Base-by-base conservation (phyloP, 345 rosid genomes). In the Camelina hispida region DNA sequence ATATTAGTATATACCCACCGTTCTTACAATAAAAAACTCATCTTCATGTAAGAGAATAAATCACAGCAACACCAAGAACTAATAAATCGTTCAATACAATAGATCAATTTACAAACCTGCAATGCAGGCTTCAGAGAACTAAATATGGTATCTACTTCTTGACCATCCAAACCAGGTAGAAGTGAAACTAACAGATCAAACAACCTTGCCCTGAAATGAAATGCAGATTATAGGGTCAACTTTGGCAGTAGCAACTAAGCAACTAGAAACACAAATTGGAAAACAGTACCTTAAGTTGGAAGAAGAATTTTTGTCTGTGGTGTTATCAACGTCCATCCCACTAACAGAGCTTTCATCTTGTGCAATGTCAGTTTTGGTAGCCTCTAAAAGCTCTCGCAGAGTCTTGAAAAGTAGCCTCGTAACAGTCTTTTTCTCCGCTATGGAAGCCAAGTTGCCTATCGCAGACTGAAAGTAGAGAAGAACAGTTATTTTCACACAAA, bases 141-240 rank as follows among this genome's bases (percentile, higher is more conserved):
- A 61, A 81, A 88, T 62, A 90, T 72, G 63, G 88, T 78, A 74
- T 78, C 83, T 50, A 89, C 81, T 80, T 81, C 87, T 66, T 82
- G 71, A 17, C 50, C 81, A 71, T 81, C 85, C 88, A 89, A 81
- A 70, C 93, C 96, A 67, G 96, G 97, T 70, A 90, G 78, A 73
- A 92, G 87, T 38, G 99, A 85, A 78, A 87, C 85, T 42, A 96
- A 87, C 74, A 95, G 78, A 81, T 90, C 97, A 80, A 89, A 84
- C 66, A 90, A 83, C 69, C 81, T 87, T 17, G 90, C 93, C 84
- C 99, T 95, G 89, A 66, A 83, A 77, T 76, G 68, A 71, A 78
- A 58, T 15, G 50, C 17, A 78, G 18, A 35, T 7, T 50, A 32
- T 37, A 58, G 44, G 7, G 57, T 68, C 70, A 74, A 59, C 28